Conservation (phyloP, 2,329 filamentous ascomycete genomes). For the Beauveria medogensis region DNA sequence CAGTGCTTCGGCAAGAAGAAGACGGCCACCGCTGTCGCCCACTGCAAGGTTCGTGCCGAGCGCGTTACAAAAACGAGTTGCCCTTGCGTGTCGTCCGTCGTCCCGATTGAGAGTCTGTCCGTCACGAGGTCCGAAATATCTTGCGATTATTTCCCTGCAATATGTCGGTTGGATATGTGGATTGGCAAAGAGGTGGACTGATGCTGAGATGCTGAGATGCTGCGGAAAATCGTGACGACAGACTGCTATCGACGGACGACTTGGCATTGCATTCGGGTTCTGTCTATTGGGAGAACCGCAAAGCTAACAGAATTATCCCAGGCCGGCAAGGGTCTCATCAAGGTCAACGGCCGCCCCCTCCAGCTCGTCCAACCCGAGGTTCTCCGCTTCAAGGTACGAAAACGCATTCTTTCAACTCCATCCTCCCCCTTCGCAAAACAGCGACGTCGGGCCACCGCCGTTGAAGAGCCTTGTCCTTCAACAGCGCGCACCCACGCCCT, state of each 20-base stretch:
- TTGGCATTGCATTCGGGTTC: background rate
- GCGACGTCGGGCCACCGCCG: background rate
- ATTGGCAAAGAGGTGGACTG: background rate
- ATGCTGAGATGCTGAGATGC: too few species aligned
- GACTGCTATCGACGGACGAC: constrained; percentile 1
- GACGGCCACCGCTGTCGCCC: constrained; percentile 81
- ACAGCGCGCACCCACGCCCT: background rate
- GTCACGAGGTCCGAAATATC: background rate
- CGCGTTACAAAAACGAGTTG: background rate
- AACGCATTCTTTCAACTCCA: background rate
- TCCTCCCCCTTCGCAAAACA: constrained; percentile 3
- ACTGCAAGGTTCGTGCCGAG: constrained; percentile 67
- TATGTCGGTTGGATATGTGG: background rate
- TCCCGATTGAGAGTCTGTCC: background rate
- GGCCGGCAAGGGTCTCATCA: constrained; percentile 68
- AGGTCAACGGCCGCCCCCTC: constrained; percentile 97
- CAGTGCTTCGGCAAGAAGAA: constrained; percentile 99
- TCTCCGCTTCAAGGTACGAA: constrained; percentile 84
- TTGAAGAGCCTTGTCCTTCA: background rate
- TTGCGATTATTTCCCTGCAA: background rate
- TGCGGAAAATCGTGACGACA: background rate
- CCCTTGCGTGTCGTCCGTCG: background rate
- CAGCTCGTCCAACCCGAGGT: constrained; percentile 91
- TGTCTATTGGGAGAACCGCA: background rate
- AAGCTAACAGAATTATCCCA: constrained; percentile 24